Percentiles rank a stretch among this genome's conserved stretches.
Evolutionary conservation across 2,329 filamentous ascomycete genomes (phyloP).

Genomic region (Purpureocillium lavendulum): DNA sequence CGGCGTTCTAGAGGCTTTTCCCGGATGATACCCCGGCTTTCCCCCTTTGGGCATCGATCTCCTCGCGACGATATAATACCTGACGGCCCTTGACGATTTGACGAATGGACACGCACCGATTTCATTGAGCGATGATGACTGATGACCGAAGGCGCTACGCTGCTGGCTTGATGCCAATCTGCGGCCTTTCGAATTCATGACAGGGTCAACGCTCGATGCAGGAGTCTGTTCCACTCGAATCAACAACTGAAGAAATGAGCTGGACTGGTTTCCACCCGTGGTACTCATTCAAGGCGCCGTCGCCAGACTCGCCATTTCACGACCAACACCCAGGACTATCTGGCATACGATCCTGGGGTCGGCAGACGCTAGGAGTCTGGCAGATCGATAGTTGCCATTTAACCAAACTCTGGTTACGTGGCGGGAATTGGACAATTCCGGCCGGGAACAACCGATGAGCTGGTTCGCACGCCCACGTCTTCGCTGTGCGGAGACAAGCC

Average conservation of each 20-base stretch:
- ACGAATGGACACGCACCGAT: constrained; percentile 23
- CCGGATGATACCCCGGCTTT: constrained; percentile 14
- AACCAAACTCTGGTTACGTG: too few relatives aligned
- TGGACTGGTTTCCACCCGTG: constrained; percentile 20
- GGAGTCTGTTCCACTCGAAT: constrained; percentile 19
- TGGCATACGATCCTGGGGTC: constrained; percentile 24
- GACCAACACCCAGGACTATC: constrained; percentile 25
- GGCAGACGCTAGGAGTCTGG: constrained; percentile 31
- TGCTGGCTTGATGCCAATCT: constrained; percentile 24
- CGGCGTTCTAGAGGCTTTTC: background rate
- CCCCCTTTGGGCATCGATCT: constrained; percentile 23
- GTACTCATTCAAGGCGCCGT: constrained; percentile 17
- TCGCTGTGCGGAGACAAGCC: constrained; percentile 23
- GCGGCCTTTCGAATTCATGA: constrained; percentile 18
- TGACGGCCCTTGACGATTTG: constrained; percentile 33
- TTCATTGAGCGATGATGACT: constrained; percentile 9
- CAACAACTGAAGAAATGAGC: constrained; percentile 6
- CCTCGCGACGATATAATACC: constrained; percentile 37
- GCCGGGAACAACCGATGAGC: constrained; percentile 18
- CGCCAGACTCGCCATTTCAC: constrained; percentile 24
- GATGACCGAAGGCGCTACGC: constrained; percentile 16
- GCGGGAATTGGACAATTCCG: too few relatives aligned
- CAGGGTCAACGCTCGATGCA: constrained; percentile 15
- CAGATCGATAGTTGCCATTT: constrained; percentile 14
- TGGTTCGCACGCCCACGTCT: constrained; percentile 13